These are phyloP conservation scores for Kurtzmaniella quercitrusa DNA, from an alignment of 1,139 yeast species.

Conservation along the genomic window DNA sequence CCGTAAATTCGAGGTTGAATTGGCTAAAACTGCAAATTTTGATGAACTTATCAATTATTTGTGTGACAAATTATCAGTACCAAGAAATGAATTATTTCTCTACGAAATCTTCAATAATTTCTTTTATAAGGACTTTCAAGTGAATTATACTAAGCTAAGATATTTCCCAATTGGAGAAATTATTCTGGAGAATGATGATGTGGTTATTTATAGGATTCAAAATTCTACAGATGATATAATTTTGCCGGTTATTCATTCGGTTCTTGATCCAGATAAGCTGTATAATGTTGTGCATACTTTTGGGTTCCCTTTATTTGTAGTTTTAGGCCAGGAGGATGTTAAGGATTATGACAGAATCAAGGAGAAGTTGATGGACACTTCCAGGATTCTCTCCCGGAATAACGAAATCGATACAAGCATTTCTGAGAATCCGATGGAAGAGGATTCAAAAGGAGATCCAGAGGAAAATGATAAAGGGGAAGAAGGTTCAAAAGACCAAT, in stretches of 20 bases:
- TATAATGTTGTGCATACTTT: conserved; percentile 40
- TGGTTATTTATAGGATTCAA: conserved; percentile 67
- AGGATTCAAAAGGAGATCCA: conserved; percentile 9
- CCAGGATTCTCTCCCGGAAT: conserved; percentile 12
- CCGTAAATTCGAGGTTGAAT: conserved; percentile 60
- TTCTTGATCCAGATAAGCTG: conserved; percentile 37
- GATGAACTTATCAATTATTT: conserved; percentile 62
- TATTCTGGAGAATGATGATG: conserved; percentile 58
- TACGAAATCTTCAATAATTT: conserved; percentile 70
- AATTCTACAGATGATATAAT: conserved; percentile 46
- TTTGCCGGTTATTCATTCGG: conserved; percentile 66
- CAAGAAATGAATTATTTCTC: conserved; percentile 46
- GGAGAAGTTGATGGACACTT: conserved; percentile 26
- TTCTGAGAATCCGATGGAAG: conserved; percentile 12
- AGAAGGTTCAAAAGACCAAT: neutral
- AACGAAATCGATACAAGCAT: neutral
- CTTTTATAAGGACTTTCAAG: conserved; percentile 68
- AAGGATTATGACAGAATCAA: conserved; percentile 50
- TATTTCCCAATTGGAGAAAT: conserved; percentile 69
- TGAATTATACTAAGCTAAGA: conserved; percentile 51
- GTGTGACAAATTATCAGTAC: conserved; percentile 45
- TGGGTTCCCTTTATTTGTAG: conserved; percentile 74
- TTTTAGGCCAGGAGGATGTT: conserved; percentile 48
- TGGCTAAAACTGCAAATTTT: conserved; percentile 62
- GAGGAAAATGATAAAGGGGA: neutral